phyloP scores from a whole-genome alignment of 306 rosid species.

The Vigna angularis region DNA sequence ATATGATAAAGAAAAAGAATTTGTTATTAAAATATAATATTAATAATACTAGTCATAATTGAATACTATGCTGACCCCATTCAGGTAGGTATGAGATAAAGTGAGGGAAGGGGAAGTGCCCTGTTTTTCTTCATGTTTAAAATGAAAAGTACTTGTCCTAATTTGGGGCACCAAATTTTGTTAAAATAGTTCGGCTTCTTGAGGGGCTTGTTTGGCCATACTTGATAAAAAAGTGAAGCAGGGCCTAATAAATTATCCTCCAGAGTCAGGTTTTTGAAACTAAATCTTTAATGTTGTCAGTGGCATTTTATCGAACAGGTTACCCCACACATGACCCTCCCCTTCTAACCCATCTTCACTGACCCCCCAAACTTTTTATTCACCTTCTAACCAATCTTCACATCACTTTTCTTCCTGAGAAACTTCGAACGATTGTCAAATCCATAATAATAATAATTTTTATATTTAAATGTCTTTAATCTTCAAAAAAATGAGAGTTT shows the following conservation, averaged over 20 bases:
- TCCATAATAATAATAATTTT: neutral
- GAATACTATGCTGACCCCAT: conserved; percentile 3
- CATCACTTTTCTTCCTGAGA: neutral
- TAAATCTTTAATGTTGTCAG: conserved; percentile 20
- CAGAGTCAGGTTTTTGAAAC: neutral
- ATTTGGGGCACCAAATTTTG: conserved; percentile 38
- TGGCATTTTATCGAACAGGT: conserved; percentile 12
- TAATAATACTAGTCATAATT: neutral
- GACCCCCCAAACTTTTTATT: neutral
- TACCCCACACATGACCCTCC: neutral
- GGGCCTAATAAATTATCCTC: neutral
- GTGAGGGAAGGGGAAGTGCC: neutral
- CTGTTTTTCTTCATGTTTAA: neutral
- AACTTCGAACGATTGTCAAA: neutral
- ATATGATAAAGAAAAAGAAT: too few relatives aligned
- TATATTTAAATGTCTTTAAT: too few relatives aligned
- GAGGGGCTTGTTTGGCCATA: conserved; percentile 23
- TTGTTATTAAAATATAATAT: too few relatives aligned
- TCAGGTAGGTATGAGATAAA: conserved; percentile 17
- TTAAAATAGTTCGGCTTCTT: neutral
- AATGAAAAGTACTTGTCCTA: conserved; percentile 15
- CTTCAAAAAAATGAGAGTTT: too few relatives aligned
- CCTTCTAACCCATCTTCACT: neutral
- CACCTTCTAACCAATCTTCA: neutral
- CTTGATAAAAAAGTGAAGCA: conserved; percentile 10